Evolutionary conservation across 768 basidiomycete genomes (phyloP), one percentile per base, ranked within the genome.

Genomic region (Suillus plorans): DNA sequence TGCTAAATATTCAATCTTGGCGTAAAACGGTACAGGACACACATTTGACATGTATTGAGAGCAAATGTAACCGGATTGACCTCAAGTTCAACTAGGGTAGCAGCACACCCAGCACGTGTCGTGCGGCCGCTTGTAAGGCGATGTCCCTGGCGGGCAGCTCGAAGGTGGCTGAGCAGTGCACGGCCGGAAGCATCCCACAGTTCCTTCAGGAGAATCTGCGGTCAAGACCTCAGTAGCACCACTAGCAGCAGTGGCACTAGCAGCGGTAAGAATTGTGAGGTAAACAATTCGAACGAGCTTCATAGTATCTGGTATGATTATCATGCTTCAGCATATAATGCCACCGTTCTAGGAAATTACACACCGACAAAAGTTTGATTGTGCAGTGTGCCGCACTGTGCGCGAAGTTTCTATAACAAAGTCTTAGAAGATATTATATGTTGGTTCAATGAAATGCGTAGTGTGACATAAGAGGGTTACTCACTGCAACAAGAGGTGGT

Each of bases 261-360:
- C 71, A 63, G 82, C 74, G 56, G 72, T 61, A 58, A 85, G 63
- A 69, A 47, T 47, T 1, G 12, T 6, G 47, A 47, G n/a, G n/a
- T 12, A 49, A 22, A 22, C 5, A 10, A 49, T 22, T 6, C 12
- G n/a, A 49, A 49, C 12, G 22, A n/a, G 45, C n/a, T 49, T 49
- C 47, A 49, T 49, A 12, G 47, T 49, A 49, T 49, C 47, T 49
- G 13, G 47, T 49, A 49, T 49, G 9, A 45, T 20, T 45, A 22
- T 31, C 31, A 6, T 22, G 47, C 12, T 4, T 49, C 22, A 49
- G 47, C 5, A 2, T 49, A 5, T 49, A n/a, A 49, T 49, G 47
- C 12, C 2, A 10, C n/a, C n/a, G 47, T 22, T n/a, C 22, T 2
- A 49, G n/a, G 22, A 49, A 49, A 49, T 10, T 12, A 49, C 47